Percentiles rank a stretch among this genome's conserved stretches.
phyloP scores from a whole-genome alignment of 345 rosid genomes.

The Laguncularia racemosa region DNA sequence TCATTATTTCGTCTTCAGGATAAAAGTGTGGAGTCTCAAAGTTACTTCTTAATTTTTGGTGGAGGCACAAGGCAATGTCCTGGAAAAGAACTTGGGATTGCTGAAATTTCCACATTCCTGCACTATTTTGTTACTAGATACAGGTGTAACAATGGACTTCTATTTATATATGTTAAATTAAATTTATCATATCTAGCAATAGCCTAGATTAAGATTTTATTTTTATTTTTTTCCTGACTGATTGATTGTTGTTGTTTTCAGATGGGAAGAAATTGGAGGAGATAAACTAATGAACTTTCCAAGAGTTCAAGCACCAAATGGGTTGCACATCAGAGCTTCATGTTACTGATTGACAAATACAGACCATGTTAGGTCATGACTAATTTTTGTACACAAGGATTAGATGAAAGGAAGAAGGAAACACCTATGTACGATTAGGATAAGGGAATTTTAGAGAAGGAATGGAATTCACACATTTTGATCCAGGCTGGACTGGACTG shows the following conservation, averaged over 20 bases:
- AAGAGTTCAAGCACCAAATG: conserved; percentile 56
- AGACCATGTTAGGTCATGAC: conserved; percentile 1
- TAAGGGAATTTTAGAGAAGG: no score
- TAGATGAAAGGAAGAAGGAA: background rate
- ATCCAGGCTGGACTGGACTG: no score
- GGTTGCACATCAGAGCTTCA: conserved; percentile 31
- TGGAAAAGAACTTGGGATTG: conserved; percentile 85
- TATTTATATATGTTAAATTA: no score
- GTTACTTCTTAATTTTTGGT: conserved; percentile 61
- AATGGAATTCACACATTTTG: no score
- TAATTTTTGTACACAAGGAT: background rate
- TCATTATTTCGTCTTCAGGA: conserved; percentile 29
- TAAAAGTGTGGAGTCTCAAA: conserved; percentile 56
- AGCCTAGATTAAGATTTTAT: no score
- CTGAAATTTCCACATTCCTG: conserved; percentile 75
- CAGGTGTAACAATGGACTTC: conserved; percentile 25
- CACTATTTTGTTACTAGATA: conserved; percentile 84
- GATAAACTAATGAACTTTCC: conserved; percentile 32
- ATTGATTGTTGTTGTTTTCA: conserved; percentile 11
- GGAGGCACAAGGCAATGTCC: conserved; percentile 86
- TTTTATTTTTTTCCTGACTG: no score
- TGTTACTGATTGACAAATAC: conserved; percentile 7
- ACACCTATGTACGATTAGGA: background rate
- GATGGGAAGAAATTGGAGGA: conserved; percentile 54
- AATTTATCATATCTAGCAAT: no score